These are phyloP conservation scores for Naegleria gruberi DNA, from an alignment of 208 protist species.

Conservation along the genomic window DNA sequence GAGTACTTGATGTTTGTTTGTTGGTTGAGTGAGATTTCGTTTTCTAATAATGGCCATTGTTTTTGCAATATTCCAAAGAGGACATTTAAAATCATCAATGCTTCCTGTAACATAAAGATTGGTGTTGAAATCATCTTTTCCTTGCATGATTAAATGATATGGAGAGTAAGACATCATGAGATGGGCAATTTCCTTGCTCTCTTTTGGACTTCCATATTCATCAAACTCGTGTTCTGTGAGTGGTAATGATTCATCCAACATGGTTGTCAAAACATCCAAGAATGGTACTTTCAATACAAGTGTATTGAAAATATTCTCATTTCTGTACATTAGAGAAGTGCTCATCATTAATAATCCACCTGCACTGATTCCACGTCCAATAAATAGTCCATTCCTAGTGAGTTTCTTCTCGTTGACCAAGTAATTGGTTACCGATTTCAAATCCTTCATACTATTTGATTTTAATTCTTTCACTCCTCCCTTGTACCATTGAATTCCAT, in stretches of 20 bases:
- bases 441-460: conserved; percentile 10
- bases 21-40: not conserved
- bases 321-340: not conserved
- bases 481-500: not conserved
- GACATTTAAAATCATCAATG: not conserved
- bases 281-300: conserved; percentile 22
- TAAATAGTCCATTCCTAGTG: not conserved
- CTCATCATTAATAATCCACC: not conserved
- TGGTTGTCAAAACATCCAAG: conserved; percentile 17
- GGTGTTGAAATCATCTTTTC: not conserved
- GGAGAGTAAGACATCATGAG: conserved; percentile 17
- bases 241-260: conserved; percentile 9
- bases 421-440: not conserved
- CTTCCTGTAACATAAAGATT: not conserved
- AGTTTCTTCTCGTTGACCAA: not conserved
- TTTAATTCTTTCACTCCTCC: not conserved
- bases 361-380: not conserved
- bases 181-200: not conserved
- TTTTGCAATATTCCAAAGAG: not conserved
- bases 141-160: not conserved
- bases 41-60: not conserved
- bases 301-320: not conserved
- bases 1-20: not conserved
- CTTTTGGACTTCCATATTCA: conserved; percentile 22
- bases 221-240: conserved; percentile 23